Evolutionary conservation across 2,329 filamentous ascomycete genomes (phyloP), one percentile per base, ranked within the genome.

Genomic region (Nemania diffusa): DNA sequence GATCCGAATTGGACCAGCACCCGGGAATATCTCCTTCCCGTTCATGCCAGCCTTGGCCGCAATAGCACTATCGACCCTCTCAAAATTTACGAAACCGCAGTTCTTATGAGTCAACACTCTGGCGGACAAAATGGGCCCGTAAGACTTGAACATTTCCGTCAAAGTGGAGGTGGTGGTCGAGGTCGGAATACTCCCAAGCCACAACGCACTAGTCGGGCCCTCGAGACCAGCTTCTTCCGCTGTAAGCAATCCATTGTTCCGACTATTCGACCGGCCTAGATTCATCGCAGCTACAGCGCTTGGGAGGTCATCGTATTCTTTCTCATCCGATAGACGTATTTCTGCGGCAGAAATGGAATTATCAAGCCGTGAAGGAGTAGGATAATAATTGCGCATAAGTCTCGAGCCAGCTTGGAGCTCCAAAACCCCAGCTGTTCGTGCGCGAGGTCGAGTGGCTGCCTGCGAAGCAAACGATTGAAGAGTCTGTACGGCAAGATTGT

Each of bases 61-160:
- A 44, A 97, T 90, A 63, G 96, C 96, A 77, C 93, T 97, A 71
- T 98, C 94, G 32, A 96, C 82, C 66, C 89, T 91, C 80, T 98
- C 94, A 76, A 97, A 99, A 80, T 99, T 99, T 77, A 99, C 95
- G 74, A 99, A 99, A 2, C 95, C 96, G 78, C 96, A 99, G 81
- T 97, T 98, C 85, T 99, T 99, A 84, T 99, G 94, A 0, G 96
- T 98, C 69, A 99, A 85, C 4, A 99, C 96, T 71, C 96, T 88
- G 29, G 93, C 95, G 3, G 95, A 97, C 72, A 96, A 87, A 70
- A 99, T 97, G 2, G 91, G 87, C 9, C 96, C 96, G 73, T 96
- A 97, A n/a, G 90, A 87, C 79, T 93, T 92, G 83, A 99, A 99
- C 82, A 98, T 97, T 71, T 97, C 94, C 64, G 93, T 93, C 68